Conservation (phyloP, 106 monocot genomes). For the Cymbidium sinense region DNA sequence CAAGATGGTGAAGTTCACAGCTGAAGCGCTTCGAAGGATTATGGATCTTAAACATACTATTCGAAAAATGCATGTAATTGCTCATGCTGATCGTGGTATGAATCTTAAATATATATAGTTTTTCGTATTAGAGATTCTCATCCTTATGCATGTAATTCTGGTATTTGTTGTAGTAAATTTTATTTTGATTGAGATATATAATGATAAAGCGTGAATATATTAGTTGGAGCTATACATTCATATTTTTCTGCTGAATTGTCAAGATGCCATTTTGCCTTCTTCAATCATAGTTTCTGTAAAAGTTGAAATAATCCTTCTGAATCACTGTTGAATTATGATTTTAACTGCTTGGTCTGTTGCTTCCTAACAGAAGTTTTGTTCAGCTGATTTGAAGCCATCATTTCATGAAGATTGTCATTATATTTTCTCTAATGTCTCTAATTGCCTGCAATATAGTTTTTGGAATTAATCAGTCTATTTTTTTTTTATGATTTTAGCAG, state of each 20-base stretch:
- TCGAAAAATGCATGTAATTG: conserved; percentile 49
- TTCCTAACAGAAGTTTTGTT: background rate
- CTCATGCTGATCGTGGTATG: conserved; percentile 52
- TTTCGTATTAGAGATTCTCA: background rate
- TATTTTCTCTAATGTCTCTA: background rate
- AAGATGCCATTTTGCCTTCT: background rate
- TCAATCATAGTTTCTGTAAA: background rate
- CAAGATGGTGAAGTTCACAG: conserved; percentile 65
- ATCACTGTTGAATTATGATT: too few relatives aligned
- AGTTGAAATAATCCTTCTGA: background rate
- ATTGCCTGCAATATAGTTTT: background rate
- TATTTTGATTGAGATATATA: background rate
- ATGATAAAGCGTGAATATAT: background rate
- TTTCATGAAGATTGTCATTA: too few relatives aligned
- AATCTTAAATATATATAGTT: background rate
- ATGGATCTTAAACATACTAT: conserved; percentile 61
- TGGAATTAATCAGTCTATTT: background rate
- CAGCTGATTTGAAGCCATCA: background rate
- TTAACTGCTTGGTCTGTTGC: background rate
- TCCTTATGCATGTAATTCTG: background rate
- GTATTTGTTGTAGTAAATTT: background rate
- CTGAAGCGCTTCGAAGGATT: conserved; percentile 46
- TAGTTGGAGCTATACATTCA: background rate
- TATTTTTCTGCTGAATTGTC: background rate
- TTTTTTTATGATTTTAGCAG: too few relatives aligned